Evolutionary conservation across 208 protist genomes (phyloP).

Genomic region (Acanthamoeba pearcei): DNA sequence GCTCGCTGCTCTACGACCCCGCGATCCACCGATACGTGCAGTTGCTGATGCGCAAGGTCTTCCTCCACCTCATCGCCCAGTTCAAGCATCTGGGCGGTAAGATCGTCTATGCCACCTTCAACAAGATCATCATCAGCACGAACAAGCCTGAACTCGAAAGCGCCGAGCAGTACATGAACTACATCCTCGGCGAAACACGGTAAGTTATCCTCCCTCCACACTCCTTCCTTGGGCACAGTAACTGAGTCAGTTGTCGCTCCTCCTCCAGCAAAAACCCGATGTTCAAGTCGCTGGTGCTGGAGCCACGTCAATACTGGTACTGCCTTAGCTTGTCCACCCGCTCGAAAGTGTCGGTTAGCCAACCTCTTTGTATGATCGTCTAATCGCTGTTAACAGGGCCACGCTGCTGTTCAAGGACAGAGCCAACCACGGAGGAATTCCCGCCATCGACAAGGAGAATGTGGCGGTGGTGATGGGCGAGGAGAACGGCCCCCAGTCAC

Average conservation of each 20-base stretch:
- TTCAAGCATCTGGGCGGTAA: constrained; percentile 81
- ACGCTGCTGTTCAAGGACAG: constrained; percentile 83
- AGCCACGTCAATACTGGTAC: constrained; percentile 76
- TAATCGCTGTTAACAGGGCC: neutral
- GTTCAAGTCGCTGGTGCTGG: constrained; percentile 75
- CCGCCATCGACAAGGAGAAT: constrained; percentile 54
- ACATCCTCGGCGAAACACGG: constrained; percentile 78
- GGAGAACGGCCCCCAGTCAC: neutral
- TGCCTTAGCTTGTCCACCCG: neutral
- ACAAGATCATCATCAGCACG: constrained; percentile 84
- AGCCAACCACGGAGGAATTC: constrained; percentile 80
- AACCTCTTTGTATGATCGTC: neutral
- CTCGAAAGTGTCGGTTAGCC: neutral
- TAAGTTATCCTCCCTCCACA: neutral
- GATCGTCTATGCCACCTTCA: constrained; percentile 87
- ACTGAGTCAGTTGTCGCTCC: neutral
- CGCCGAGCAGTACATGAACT: constrained; percentile 84
- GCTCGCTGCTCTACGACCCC: constrained; percentile 87
- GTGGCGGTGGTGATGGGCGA: neutral
- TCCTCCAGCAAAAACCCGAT: neutral
- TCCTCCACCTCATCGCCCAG: constrained; percentile 83
- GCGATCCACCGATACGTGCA: constrained; percentile 82
- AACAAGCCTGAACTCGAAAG: constrained; percentile 81
- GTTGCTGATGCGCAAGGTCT: constrained; percentile 87
- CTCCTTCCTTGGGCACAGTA: too few species aligned